phyloP scores from a whole-genome alignment of 2,329 filamentous ascomycete genomes.

The Thermothelomyces thermophilus region DNA sequence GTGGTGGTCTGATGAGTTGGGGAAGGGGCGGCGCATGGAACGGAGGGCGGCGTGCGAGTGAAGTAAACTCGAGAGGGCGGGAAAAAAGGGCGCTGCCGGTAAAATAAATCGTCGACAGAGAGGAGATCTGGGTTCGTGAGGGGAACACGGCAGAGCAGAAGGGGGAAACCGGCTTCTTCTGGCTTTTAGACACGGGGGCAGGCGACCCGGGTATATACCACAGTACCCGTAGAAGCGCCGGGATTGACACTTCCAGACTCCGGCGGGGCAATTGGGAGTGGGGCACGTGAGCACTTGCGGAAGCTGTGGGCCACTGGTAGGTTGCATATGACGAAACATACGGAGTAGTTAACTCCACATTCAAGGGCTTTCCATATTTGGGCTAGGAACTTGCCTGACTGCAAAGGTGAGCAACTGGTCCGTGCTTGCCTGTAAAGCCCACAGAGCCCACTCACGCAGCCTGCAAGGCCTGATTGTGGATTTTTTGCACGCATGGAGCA shows the following conservation, averaged over 20 bases:
- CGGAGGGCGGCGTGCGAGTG: not conserved
- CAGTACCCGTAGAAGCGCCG: not conserved
- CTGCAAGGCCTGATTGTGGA: not conserved
- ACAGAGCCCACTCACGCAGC: constrained; percentile 3
- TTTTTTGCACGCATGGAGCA: constrained; percentile 1
- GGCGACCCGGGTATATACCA: constrained; percentile 4
- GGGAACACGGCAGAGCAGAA: not conserved
- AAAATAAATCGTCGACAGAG: not conserved
- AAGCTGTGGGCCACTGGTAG: not conserved
- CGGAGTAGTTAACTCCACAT: too few relatives aligned
- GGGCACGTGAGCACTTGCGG: constrained; percentile 15
- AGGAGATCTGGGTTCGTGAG: not conserved
- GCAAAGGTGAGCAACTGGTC: not conserved
- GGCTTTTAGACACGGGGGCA: not conserved
- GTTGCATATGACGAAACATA: constrained; percentile 8
- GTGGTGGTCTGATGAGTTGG: too few relatives aligned
- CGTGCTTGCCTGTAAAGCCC: not conserved
- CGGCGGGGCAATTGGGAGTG: constrained; percentile 16
- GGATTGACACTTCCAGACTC: not conserved
- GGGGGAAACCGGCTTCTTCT: not conserved
- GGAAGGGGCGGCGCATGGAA: constrained; percentile 15
- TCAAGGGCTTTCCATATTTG: not conserved
- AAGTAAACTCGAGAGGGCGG: not conserved
- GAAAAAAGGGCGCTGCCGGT: not conserved
- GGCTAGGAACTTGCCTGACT: too few relatives aligned